Evolutionary conservation across 2,329 filamentous ascomycete genomes (phyloP).

Genomic region (Anthostomella pinea): DNA sequence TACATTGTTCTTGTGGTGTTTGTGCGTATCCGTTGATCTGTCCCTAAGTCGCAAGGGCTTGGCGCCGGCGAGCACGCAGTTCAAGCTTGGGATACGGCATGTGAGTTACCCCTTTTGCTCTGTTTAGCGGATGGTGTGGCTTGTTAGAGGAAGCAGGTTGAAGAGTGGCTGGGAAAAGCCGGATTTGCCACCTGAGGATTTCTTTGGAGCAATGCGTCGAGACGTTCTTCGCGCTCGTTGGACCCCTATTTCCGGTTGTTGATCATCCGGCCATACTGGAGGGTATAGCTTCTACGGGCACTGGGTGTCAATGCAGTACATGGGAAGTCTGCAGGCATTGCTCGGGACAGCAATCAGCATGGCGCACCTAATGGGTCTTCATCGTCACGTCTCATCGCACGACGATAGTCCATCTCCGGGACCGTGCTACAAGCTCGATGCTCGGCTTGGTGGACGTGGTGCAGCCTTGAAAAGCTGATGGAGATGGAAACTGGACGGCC

Average conservation of each 20-base stretch:
- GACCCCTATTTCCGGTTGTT: conserved; percentile 21
- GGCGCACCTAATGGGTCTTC: conserved; percentile 26
- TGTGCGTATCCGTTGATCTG: conserved; percentile 24
- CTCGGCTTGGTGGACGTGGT: conserved; percentile 20
- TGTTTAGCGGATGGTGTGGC: no score
- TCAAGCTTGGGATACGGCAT: conserved; percentile 22
- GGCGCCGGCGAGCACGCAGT: conserved; percentile 15
- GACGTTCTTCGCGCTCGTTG: conserved; percentile 18
- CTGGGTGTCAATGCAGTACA: conserved; percentile 16
- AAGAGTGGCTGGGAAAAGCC: conserved; percentile 9
- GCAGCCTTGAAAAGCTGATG: conserved; percentile 22
- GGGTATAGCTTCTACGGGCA: conserved; percentile 22
- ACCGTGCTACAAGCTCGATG: conserved; percentile 1
- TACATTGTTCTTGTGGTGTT: conserved; percentile 22
- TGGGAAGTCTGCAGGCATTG: conserved; percentile 20
- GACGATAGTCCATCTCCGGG: background rate
- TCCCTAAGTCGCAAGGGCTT: conserved; percentile 19
- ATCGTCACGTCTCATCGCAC: conserved; percentile 10
- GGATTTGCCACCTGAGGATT: conserved; percentile 8
- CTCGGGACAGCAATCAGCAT: conserved; percentile 24
- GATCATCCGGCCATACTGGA: conserved; percentile 11
- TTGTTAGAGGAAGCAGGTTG: conserved; percentile 1
- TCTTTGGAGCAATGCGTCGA: conserved; percentile 9
- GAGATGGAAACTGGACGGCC: conserved; percentile 25
- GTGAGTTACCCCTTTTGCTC: conserved; percentile 1